Percentiles rank a stretch among this genome's conserved stretches.
phyloP scores from a whole-genome alignment of 306 rosid genomes.

The Prinsepia uniflora region DNA sequence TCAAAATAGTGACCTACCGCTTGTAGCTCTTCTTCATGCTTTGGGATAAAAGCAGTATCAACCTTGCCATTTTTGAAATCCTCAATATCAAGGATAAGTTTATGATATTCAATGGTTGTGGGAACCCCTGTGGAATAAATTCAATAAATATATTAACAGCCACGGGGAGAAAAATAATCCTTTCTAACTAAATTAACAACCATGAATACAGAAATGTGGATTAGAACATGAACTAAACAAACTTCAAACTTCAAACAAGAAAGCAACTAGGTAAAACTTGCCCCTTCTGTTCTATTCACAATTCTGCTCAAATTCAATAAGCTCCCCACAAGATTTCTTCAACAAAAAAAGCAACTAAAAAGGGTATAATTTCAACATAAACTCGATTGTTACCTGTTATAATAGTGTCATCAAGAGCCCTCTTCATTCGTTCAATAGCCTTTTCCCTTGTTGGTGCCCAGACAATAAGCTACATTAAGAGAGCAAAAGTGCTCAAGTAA shows the following conservation, averaged over 20 bases:
- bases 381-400: slow-evolving; percentile 61
- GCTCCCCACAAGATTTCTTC: not conserved
- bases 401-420: slow-evolving; percentile 92
- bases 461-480: slow-evolving; percentile 65
- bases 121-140: slow-evolving; percentile 68
- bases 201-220: not conserved
- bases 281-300: not conserved
- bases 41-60: slow-evolving; percentile 93
- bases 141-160: not conserved
- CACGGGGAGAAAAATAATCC: not conserved
- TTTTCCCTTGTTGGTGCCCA: slow-evolving; percentile 99
- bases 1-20: slow-evolving; percentile 41
- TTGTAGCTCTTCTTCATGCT: slow-evolving; percentile 79
- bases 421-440: slow-evolving; percentile 95
- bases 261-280: not conserved
- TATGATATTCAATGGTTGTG: slow-evolving; percentile 97
- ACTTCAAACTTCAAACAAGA: not conserved
- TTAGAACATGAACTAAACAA: not conserved
- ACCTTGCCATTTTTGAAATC: slow-evolving; percentile 90
- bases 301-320: not conserved
- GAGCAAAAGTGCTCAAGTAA: slow-evolving; percentile 14
- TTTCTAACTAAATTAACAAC: not conserved
- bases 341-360: slow-evolving; percentile 14
- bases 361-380: not conserved
- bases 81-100: slow-evolving; percentile 91